A percentile compares a stretch with the other conserved stretches of the same genome.
Conservation (phyloP, 1,284 basidiomycete species). For the Mixia osmundae region DNA sequence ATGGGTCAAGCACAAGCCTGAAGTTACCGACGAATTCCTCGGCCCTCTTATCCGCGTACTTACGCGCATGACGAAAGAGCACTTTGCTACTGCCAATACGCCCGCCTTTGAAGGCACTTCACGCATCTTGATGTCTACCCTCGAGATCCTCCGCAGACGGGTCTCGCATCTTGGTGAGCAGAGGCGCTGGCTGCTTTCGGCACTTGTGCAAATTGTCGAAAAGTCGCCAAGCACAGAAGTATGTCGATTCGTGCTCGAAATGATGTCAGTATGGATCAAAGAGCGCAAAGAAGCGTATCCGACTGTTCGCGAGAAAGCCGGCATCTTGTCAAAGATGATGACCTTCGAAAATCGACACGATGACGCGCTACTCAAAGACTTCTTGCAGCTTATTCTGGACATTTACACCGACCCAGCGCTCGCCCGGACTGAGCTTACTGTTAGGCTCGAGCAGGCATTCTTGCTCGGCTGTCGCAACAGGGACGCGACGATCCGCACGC, state of each 20-base stretch:
- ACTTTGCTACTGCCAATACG: slow-evolving; percentile 34
- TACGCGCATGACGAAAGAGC: slow-evolving; percentile 68
- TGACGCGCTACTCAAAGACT: slow-evolving; percentile 50
- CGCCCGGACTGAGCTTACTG: slow-evolving; percentile 77
- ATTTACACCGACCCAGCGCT: slow-evolving; percentile 76
- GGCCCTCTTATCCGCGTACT: slow-evolving; percentile 50
- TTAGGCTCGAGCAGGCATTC: slow-evolving; percentile 79
- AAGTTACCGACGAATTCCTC: slow-evolving; percentile 63
- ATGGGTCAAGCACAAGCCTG: slow-evolving; percentile 58
- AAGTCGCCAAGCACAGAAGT: slow-evolving; percentile 66
- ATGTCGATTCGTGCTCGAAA: slow-evolving; percentile 65
- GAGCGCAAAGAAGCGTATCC: slow-evolving; percentile 31
- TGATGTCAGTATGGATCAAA: slow-evolving; percentile 71
- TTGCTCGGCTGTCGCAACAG: slow-evolving; percentile 71
- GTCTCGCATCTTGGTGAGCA: slow-evolving; percentile 31
- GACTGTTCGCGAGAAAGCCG: slow-evolving; percentile 88
- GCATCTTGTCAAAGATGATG: slow-evolving; percentile 70
- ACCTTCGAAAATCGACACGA: slow-evolving; percentile 52
- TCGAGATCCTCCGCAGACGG: slow-evolving; percentile 29
- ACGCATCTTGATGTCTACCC: slow-evolving; percentile 28
- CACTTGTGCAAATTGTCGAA: slow-evolving; percentile 60
- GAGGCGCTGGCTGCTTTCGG: slow-evolving; percentile 41
- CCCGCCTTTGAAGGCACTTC: slow-evolving; percentile 20
- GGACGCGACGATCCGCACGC: slow-evolving; percentile 53
- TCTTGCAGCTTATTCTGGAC: slow-evolving; percentile 73